Conservation (phyloP, 2,329 filamentous ascomycete genomes). For the Paracamarosporium sp. region DNA sequence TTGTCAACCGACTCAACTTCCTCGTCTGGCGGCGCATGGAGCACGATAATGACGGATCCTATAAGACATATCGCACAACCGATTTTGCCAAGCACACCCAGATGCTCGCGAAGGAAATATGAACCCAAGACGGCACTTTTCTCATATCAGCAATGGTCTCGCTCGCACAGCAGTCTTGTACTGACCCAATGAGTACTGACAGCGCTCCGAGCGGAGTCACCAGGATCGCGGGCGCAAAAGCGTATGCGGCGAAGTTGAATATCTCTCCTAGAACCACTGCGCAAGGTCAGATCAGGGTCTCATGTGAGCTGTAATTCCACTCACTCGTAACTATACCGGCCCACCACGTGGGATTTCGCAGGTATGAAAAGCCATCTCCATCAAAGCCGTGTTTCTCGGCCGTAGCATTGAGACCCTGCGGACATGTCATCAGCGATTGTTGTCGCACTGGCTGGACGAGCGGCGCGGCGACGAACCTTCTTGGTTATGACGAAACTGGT, state of each 20-base stretch:
- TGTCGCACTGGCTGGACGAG: not conserved
- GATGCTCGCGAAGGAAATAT: conserved; percentile 88
- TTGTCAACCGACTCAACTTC: conserved; percentile 90
- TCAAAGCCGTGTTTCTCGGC: conserved; percentile 94
- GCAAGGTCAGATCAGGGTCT: conserved; percentile 20
- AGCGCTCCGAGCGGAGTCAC: conserved; percentile 94
- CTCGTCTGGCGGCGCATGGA: conserved; percentile 94
- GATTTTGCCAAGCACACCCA: conserved; percentile 90
- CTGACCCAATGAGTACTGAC: conserved; percentile 84
- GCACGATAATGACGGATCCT: conserved; percentile 94
- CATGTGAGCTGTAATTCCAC: conserved; percentile 45
- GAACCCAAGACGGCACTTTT: conserved; percentile 84
- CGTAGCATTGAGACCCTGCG: conserved; percentile 85
- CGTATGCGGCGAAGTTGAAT: conserved; percentile 97
- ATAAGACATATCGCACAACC: conserved; percentile 96
- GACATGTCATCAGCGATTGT: conserved; percentile 17
- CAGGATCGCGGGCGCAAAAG: conserved; percentile 97
- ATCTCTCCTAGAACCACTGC: conserved; percentile 90
- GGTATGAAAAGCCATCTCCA: conserved; percentile 92
- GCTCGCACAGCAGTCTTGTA: conserved; percentile 15
- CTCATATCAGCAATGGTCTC: conserved; percentile 16
- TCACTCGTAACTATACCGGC: conserved; percentile 87
- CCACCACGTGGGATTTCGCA: conserved; percentile 98
- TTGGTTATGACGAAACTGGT: conserved; percentile 99
- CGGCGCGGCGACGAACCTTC: conserved; percentile 67